Percentiles rank a stretch among this genome's conserved stretches.
These are phyloP conservation scores for Silene latifolia DNA, from an alignment of 148 eudicot genomes.

Conservation along the genomic window DNA sequence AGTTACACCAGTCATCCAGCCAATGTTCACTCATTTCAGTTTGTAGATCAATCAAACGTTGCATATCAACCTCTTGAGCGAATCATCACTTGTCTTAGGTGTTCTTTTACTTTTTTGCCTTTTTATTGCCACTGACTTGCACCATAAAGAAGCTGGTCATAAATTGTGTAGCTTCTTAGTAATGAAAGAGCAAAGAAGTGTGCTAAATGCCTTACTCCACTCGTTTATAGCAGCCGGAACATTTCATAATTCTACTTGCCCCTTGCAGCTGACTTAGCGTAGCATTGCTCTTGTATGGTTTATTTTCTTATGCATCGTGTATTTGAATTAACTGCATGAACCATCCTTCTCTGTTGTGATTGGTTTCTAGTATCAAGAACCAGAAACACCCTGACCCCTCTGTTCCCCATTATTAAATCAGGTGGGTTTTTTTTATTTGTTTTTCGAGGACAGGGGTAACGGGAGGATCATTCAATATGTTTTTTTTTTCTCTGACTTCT, in stretches of 20 bases:
- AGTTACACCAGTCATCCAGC: not conserved
- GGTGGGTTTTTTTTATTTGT: too few species aligned
- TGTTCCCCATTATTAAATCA: not conserved
- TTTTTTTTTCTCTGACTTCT: not conserved
- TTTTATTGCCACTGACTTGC: not conserved
- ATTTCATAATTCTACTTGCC: not conserved
- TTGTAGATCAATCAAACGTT: not conserved
- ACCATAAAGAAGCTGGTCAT: not conserved
- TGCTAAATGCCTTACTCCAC: not conserved
- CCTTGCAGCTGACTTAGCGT: not conserved
- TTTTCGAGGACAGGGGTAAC: not conserved
- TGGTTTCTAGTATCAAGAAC: not conserved
- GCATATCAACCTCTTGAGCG: not conserved
- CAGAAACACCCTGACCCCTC: not conserved
- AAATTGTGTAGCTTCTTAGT: not conserved
- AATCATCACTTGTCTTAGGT: too few species aligned
- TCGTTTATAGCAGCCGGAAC: not conserved
- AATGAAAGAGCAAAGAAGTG: not conserved
- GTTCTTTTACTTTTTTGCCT: not conserved
- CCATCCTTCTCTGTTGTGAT: not conserved
- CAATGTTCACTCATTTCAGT: not conserved
- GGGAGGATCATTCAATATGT: not conserved
- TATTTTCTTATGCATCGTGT: not conserved
- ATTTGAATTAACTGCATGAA: not conserved
- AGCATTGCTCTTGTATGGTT: not conserved